Evolutionary conservation across 352 stramenopile species (phyloP).

Genomic region (Halophytophthora polymorphica): DNA sequence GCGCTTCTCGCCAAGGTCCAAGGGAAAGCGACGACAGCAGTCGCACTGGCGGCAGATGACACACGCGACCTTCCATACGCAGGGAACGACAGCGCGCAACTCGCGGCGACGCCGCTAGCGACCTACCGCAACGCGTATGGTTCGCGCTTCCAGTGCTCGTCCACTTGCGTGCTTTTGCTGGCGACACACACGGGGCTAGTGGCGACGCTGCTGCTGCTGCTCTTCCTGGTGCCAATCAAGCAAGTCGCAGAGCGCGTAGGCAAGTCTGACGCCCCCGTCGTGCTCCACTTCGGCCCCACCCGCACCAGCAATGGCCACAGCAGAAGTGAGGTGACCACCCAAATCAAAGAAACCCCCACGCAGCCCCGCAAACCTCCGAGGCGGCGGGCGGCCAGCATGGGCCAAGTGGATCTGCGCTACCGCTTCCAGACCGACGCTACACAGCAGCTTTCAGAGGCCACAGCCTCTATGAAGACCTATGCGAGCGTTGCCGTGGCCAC

Average conservation of each 20-base stretch:
- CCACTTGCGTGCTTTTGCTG: conserved; percentile 44
- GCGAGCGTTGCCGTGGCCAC: conserved; percentile 50
- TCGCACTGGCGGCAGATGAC: too few species aligned
- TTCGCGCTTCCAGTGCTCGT: conserved; percentile 43
- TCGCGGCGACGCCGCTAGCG: conserved; percentile 2
- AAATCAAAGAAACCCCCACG: too few species aligned
- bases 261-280: conserved; percentile 26
- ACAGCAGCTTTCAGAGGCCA: conserved; percentile 14
- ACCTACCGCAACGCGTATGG: conserved; percentile 67
- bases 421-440: conserved; percentile 29
- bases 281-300: conserved; percentile 25
- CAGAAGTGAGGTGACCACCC: too few species aligned
- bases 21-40: too few species aligned
- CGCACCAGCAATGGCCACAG: too few species aligned
- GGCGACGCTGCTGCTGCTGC: conserved; percentile 27
- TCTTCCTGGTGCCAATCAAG: conserved; percentile 53
- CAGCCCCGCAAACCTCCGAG: too few species aligned
- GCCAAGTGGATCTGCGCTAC: conserved; percentile 25
- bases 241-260: conserved; percentile 6
- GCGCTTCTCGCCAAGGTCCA: too few species aligned
- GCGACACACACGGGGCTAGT: conserved; percentile 30
- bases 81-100: too few species aligned
- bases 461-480: conserved; percentile 30
- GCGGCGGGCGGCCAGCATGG: too few species aligned
- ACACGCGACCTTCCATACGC: too few species aligned